Percentiles rank a stretch among this genome's conserved stretches.
phyloP scores from a whole-genome alignment of 768 basidiomycete genomes.

The Termitomyces sp. region DNA sequence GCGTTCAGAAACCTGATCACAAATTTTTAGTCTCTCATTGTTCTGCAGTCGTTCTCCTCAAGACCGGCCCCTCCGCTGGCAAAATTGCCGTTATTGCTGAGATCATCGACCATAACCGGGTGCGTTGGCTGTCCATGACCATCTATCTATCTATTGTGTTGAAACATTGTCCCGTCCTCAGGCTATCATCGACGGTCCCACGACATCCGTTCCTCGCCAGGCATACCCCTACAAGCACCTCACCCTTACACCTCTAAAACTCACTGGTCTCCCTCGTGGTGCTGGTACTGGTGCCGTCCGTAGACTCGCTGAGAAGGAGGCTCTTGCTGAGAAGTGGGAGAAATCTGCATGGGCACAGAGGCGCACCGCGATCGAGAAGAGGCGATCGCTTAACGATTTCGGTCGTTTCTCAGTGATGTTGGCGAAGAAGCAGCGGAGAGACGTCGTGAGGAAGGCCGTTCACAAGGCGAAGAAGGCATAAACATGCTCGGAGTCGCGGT shows the following conservation, averaged over 20 bases:
- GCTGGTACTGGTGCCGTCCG: conserved; percentile 79
- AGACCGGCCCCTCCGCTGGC: conserved; percentile 77
- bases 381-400: conserved; percentile 84
- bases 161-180: conserved; percentile 23
- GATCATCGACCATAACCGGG: conserved; percentile 99
- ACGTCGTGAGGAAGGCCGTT: conserved; percentile 67
- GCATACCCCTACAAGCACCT: conserved; percentile 89
- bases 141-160: background rate
- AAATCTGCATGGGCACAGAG: conserved; percentile 85
- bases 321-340: conserved; percentile 82
- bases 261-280: conserved; percentile 81
- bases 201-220: conserved; percentile 89
- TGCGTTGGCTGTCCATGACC: conserved; percentile 30
- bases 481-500: background rate
- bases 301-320: conserved; percentile 87
- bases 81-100: conserved; percentile 94
- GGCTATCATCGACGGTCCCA: conserved; percentile 96
- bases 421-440: conserved; percentile 83
- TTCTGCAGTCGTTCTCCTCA: conserved; percentile 84
- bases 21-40: conserved; percentile 2
- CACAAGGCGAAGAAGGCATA: conserved; percentile 50
- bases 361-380: conserved; percentile 66
- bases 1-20: conserved; percentile 15
- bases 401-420: conserved; percentile 86
- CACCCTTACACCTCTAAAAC: conserved; percentile 79